A percentile compares a stretch with the other conserved stretches of the same genome.
These are phyloP conservation scores for Geosmithia morbida DNA, from an alignment of 2,329 filamentous ascomycete species.

Conservation along the genomic window DNA sequence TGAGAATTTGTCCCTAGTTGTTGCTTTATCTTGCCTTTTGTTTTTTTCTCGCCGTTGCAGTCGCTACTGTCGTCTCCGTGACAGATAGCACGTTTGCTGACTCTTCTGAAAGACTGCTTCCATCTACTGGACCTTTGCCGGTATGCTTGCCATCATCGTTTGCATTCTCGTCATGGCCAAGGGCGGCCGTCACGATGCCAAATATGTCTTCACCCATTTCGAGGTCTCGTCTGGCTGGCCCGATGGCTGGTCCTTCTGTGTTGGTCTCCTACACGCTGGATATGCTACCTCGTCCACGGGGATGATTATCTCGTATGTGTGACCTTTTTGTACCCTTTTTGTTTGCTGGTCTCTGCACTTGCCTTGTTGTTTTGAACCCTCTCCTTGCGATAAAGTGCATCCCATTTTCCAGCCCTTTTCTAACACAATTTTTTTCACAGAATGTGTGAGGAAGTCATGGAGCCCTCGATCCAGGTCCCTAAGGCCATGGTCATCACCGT, in stretches of 20 bases:
- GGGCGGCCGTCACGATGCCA: constrained; percentile 46
- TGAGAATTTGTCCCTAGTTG: constrained; percentile 25
- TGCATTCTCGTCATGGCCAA: constrained; percentile 52
- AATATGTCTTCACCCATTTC: constrained; percentile 55
- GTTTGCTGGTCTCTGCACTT: neutral
- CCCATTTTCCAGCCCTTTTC: neutral
- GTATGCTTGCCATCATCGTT: constrained; percentile 50
- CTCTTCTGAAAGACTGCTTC: constrained; percentile 36
- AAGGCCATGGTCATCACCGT: constrained; percentile 59
- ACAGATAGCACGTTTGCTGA: neutral
- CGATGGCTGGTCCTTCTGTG: constrained; percentile 57
- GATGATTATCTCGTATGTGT: constrained; percentile 61
- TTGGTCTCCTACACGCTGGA: constrained; percentile 57
- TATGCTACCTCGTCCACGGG: constrained; percentile 65
- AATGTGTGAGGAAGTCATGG: constrained; percentile 60
- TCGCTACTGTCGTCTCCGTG: constrained; percentile 1
- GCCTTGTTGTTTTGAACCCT: neutral
- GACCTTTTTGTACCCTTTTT: constrained; percentile 1
- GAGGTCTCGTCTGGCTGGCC: constrained; percentile 55
- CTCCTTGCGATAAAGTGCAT: neutral
- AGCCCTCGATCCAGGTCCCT: constrained; percentile 53
- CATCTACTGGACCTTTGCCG: constrained; percentile 62
- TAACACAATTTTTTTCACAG: constrained; percentile 15
- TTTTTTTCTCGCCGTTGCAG: neutral
- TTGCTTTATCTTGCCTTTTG: neutral